A percentile compares a stretch with the other conserved stretches of the same genome.
phyloP scores from a whole-genome alignment of 2,329 filamentous ascomycete genomes.

The Fusarium tricinctum region DNA sequence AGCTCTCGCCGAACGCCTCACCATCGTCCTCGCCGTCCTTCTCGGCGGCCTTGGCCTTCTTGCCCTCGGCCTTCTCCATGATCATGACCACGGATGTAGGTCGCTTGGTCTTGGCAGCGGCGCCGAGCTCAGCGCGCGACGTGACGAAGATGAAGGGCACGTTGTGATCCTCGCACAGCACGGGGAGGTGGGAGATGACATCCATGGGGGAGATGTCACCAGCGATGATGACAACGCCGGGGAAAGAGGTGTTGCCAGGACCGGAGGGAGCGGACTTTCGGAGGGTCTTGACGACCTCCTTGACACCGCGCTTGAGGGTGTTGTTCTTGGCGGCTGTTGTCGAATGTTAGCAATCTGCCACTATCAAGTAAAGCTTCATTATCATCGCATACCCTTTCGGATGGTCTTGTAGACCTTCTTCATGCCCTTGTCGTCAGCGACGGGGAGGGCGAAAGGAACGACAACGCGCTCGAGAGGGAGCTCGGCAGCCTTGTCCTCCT shows the following conservation, averaged over 20 bases:
- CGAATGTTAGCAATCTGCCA: slow-evolving; percentile 33
- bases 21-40: slow-evolving; percentile 64
- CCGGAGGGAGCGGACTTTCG: slow-evolving; percentile 86
- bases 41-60: slow-evolving; percentile 62
- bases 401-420: slow-evolving; percentile 73
- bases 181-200: slow-evolving; percentile 97
- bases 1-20: slow-evolving; percentile 74
- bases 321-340: slow-evolving; percentile 89
- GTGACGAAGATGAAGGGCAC: slow-evolving; percentile 97
- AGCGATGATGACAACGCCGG: slow-evolving; percentile 89
- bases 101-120: slow-evolving; percentile 93
- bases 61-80: slow-evolving; percentile 67
- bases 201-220: slow-evolving; percentile 99
- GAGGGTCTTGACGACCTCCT: slow-evolving; percentile 98
- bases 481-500: slow-evolving; percentile 62
- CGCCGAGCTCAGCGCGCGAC: slow-evolving; percentile 92
- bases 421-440: slow-evolving; percentile 82
- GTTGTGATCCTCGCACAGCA: slow-evolving; percentile 98
- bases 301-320: slow-evolving; percentile 96
- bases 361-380: background rate
- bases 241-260: slow-evolving; percentile 73
- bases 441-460: slow-evolving; percentile 85
- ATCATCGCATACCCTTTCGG: slow-evolving; percentile 64
- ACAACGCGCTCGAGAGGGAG: slow-evolving; percentile 68
- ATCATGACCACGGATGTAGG: slow-evolving; percentile 97